Conservation (phyloP, 2,329 filamentous ascomycete species). For the Endothia cerciana region DNA sequence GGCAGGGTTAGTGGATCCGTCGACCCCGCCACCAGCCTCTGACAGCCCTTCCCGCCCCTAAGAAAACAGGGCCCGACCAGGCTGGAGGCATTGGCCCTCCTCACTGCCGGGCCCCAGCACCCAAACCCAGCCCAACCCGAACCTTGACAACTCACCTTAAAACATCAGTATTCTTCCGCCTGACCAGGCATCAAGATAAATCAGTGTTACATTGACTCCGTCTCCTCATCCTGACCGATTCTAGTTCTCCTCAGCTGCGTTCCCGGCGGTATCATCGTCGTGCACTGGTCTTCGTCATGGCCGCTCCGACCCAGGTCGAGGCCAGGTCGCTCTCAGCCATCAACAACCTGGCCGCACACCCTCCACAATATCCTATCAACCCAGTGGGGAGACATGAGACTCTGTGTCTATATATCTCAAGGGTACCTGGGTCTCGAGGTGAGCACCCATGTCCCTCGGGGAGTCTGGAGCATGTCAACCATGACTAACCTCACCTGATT, state of each 20-base stretch:
- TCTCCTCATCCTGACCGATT: background rate
- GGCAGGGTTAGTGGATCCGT: background rate
- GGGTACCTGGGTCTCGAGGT: constrained; percentile 91
- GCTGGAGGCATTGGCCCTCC: background rate
- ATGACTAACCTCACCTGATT: constrained; percentile 26
- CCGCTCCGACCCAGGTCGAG: constrained; percentile 60
- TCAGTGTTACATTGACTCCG: background rate
- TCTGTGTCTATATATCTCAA: constrained; percentile 85
- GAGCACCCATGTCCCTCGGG: constrained; percentile 35
- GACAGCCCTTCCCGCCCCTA: background rate
- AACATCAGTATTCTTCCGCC: background rate
- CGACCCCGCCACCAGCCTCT: background rate
- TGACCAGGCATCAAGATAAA: background rate
- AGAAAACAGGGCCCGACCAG: background rate
- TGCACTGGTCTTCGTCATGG: background rate
- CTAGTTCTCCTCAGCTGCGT: background rate
- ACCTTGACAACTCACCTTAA: background rate
- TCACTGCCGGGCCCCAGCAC: background rate
- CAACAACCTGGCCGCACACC: constrained; percentile 80
- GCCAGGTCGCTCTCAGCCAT: constrained; percentile 82
- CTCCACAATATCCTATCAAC: constrained; percentile 82
- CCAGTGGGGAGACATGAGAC: constrained; percentile 71
- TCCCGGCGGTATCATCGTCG: background rate
- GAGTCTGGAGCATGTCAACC: constrained; percentile 3
- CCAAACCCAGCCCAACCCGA: background rate